Base-by-base conservation (phyloP, 192 early-diverging fungal species). In the Chytriomyces sp. region DNA sequence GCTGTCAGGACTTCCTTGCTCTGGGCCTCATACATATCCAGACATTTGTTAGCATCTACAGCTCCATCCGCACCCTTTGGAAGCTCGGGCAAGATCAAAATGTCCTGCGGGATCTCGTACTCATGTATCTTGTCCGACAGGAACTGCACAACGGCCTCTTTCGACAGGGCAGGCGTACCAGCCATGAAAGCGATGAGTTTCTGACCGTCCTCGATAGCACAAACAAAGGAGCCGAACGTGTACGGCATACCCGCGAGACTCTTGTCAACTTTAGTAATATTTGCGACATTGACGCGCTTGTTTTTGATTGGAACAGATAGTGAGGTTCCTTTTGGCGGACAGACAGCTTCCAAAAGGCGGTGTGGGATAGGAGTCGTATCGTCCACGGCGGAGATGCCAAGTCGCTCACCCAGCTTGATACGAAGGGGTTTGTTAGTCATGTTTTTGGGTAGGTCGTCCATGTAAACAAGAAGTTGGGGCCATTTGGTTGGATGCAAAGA, bases 361-460 rank as follows among this genome's bases (percentile, higher is more conserved):
- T 80, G 19, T 10, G 31, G 28, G 41, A 31, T 39, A 25, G 3
- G 55, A 32, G 54, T 75, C 49, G 63, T 71, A 49, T 80, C 78
- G 34, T 34, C 49, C n/a, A 81, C 57, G 58, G 80, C 78, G 19
- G 65, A 37, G 40, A 82, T 60, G 5, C 55, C 75, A 39, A 82
- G 55, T 28, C 81, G 75, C 25, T 82, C 69, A 22, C 74, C 73
- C 3, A 83, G 67, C 39, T 79, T 74, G 53, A 82, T 82, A 4
- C 81, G 70, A 8, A 82, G 49, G 4, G 73, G 76, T 57, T 82
- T 82, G 72, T 78, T 78, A 17, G 53, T 26, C 59, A 71, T 69
- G 67, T 82, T 82, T 36, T 81, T 81, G 2, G 81, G 81, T 31
- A 82, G 28, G 14, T 78, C 77, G 59, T 74, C 56, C 78, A 82